These are phyloP conservation scores for Trebouxia sp. DNA, from an alignment of 139 green algal genomes.

Conservation along the genomic window DNA sequence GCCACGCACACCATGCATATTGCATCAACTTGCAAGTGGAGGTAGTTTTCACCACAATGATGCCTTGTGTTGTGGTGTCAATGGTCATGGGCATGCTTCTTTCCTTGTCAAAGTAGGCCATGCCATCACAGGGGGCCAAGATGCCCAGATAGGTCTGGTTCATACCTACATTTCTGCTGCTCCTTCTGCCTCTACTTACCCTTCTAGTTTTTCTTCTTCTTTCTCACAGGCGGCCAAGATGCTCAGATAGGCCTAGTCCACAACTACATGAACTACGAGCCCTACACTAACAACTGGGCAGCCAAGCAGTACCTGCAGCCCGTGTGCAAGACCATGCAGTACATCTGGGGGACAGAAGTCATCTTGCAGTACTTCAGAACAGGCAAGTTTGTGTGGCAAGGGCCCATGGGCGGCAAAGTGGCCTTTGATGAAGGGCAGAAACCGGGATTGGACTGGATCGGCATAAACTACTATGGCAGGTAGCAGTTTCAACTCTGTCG, in stretches of 20 bases:
- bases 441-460: constrained; percentile 56
- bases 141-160: no score
- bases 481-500: no score
- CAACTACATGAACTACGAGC: constrained; percentile 62
- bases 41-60: no score
- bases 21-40: no score
- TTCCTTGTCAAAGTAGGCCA: no score
- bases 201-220: no score
- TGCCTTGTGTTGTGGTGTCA: no score
- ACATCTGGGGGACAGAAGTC: constrained; percentile 56
- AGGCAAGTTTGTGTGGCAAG: constrained; percentile 46
- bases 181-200: no score
- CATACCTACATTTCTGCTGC: no score
- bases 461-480: constrained; percentile 69
- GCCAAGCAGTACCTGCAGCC: constrained; percentile 38
- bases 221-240: constrained; percentile 39
- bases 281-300: constrained; percentile 32
- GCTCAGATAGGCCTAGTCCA: constrained; percentile 57
- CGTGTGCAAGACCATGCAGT: constrained; percentile 38
- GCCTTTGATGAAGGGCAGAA: constrained; percentile 10
- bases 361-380: constrained; percentile 54
- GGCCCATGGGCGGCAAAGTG: constrained; percentile 8
- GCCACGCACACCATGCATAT: no score
- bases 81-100: no score
- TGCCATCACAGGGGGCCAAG: no score